Base-by-base conservation (phyloP, 1,284 basidiomycete species). In the Puccinia hordei region DNA sequence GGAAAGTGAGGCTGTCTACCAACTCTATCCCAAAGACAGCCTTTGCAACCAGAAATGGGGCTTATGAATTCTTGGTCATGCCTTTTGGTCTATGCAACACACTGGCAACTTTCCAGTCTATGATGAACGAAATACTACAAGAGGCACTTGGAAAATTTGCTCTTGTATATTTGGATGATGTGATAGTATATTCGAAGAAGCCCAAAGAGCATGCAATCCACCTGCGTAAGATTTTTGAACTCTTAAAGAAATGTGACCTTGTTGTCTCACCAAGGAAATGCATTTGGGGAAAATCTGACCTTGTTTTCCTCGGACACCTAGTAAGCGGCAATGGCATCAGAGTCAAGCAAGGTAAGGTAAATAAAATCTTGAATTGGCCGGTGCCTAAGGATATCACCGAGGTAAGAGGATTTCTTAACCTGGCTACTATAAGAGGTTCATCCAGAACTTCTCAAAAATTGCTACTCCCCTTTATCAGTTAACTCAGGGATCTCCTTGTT, bases 361-460 rank as follows among this genome's bases (percentile, higher is more conserved):
- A 72, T n/a, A 57, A 57, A 57, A 57, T 57, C 8, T 6, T 9
- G 9, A 30, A 9, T 22, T 72, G 41, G 69, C 69, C 27, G 1
- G 19, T 30, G 3, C 69, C 69, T 1, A 55, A 19, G 8, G 53
- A 72, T 30, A 51, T 72, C 2, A 51, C 72, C 3, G 46, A 73
- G 9, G 72, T 73, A 10, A 4, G 53, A 6, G 72, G 72, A 35
- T 73, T 73, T 57, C 17, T 73, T 8, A 73, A 73, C n/a, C 30
- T 73, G 4, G 24, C 13, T 73, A 73, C 17, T 73, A 73, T 38
- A 73, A 73, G 24, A 53, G 51, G 2, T 73, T 73, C 10, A 73
- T 73, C 4, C 12, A 55, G 1, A 22, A 73, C 24, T 73, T 73
- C 33, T 59, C 53, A 5, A 55, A 49, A 15, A 55, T 73, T 12